Percentiles rank a stretch among this genome's conserved stretches.
Conservation (phyloP, 441 rosid genomes). For the Aleurites moluccanus region DNA sequence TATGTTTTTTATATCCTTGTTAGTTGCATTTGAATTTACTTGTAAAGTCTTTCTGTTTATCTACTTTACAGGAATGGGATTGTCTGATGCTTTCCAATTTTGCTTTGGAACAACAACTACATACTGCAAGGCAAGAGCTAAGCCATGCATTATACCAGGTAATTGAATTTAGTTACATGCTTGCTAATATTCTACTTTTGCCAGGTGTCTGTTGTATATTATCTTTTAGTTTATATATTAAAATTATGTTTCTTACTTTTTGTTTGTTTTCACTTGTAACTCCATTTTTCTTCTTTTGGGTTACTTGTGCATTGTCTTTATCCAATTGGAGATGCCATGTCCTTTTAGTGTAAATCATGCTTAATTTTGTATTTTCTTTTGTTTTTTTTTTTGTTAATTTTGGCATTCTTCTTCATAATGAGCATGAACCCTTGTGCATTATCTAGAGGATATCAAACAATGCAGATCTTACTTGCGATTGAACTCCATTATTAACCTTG, state of each 20-base stretch:
- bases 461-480: too few species aligned
- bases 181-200: neutral
- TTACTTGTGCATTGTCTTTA: too few species aligned
- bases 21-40: neutral
- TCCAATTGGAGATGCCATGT: too few species aligned
- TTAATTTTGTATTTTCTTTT: too few species aligned
- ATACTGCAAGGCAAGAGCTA: constrained; percentile 96
- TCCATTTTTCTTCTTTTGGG: too few species aligned
- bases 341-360: too few species aligned
- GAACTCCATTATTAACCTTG: too few species aligned
- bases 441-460: too few species aligned
- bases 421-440: too few species aligned
- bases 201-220: neutral
- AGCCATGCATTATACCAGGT: constrained; percentile 99
- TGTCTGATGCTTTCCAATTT: constrained; percentile 92
- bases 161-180: constrained; percentile 12
- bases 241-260: neutral
- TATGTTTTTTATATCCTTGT: neutral
- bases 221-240: neutral
- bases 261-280: too few species aligned
- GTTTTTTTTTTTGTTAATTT: too few species aligned
- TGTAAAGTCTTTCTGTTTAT: constrained; percentile 14
- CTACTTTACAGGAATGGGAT: constrained; percentile 92
- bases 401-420: too few species aligned
- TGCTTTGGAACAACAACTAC: constrained; percentile 94